A percentile compares a stretch with the other conserved stretches of the same genome.
phyloP scores from a whole-genome alignment of 1,284 basidiomycete species.

The Fomitopsis palustris region DNA sequence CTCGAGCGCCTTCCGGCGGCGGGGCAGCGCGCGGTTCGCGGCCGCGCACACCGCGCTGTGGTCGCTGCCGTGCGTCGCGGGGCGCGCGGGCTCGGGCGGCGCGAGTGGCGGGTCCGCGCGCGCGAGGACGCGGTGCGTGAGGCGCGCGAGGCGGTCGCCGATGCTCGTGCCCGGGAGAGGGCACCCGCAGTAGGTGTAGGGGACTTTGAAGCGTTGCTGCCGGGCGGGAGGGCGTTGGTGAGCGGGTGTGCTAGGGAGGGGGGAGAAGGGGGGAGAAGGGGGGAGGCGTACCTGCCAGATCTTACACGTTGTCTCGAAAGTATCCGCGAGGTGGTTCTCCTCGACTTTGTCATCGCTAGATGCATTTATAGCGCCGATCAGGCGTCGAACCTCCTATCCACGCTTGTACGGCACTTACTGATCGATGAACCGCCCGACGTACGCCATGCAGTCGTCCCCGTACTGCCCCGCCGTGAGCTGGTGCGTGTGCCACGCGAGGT shows the following conservation, averaged over 20 bases:
- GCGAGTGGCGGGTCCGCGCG: too few relatives aligned
- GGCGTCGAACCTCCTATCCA: too few relatives aligned
- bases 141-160: slow-evolving; percentile 7
- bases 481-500: slow-evolving; percentile 33
- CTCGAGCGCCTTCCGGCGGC: background rate
- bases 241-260: slow-evolving; percentile 2
- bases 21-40: background rate
- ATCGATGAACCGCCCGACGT: slow-evolving; percentile 9
- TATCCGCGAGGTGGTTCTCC: slow-evolving; percentile 30
- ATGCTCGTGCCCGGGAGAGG: slow-evolving; percentile 18
- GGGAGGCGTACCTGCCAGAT: slow-evolving; percentile 22
- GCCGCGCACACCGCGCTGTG: slow-evolving; percentile 28
- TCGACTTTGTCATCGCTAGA: slow-evolving; percentile 32
- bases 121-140: background rate
- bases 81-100: background rate
- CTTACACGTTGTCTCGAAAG: slow-evolving; percentile 35
- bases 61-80: slow-evolving; percentile 37
- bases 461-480: slow-evolving; percentile 12
- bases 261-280: slow-evolving; percentile 7
- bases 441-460: slow-evolving; percentile 4
- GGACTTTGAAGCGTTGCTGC: slow-evolving; percentile 20
- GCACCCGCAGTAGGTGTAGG: slow-evolving; percentile 27
- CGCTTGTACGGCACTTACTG: slow-evolving; percentile 23
- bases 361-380: slow-evolving; percentile 4
- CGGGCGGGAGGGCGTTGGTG: background rate